Evolutionary conservation across 495 filamentous ascomycete genomes (phyloP).

Genomic region (Hypoxylon lenormandii): DNA sequence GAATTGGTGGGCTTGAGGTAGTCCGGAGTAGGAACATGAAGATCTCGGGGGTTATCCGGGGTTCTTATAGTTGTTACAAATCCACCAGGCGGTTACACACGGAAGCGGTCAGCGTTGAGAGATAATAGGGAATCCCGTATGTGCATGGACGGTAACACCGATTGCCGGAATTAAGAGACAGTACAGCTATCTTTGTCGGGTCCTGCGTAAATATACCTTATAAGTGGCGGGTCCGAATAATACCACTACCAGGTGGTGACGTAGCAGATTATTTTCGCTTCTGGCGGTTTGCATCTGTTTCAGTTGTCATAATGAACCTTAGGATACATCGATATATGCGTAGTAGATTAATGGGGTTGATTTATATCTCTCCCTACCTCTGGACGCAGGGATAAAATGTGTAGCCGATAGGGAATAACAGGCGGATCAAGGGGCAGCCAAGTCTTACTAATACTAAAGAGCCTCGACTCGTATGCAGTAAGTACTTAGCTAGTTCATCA

Average conservation of each 20-base stretch:
- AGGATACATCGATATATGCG: too few species aligned
- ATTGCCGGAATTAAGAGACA: slow-evolving; percentile 12
- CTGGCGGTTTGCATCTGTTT: too few species aligned
- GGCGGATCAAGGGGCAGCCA: too few species aligned
- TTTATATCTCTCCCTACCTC: neutral
- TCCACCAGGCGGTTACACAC: neutral
- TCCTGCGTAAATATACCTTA: too few species aligned
- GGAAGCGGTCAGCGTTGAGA: neutral
- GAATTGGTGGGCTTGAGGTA: slow-evolving; percentile 4
- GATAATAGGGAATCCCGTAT: neutral
- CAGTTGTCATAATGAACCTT: too few species aligned
- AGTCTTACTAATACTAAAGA: neutral
- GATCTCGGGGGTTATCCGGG: neutral
- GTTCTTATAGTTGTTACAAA: slow-evolving; percentile 13
- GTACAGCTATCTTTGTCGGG: neutral
- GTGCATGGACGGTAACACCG: slow-evolving; percentile 9
- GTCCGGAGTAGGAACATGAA: slow-evolving; percentile 13
- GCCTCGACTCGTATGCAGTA: neutral
- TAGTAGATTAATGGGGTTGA: neutral
- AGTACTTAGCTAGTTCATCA: too few species aligned
- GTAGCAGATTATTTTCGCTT: too few species aligned
- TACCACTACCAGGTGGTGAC: too few species aligned
- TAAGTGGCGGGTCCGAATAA: too few species aligned
- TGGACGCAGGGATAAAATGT: slow-evolving; percentile 1
- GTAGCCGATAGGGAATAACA: neutral